Evolutionary conservation across 164 flowering plant genomes (phyloP), one percentile per base, ranked within the genome.

Genomic region (Houttuynia cordata): DNA sequence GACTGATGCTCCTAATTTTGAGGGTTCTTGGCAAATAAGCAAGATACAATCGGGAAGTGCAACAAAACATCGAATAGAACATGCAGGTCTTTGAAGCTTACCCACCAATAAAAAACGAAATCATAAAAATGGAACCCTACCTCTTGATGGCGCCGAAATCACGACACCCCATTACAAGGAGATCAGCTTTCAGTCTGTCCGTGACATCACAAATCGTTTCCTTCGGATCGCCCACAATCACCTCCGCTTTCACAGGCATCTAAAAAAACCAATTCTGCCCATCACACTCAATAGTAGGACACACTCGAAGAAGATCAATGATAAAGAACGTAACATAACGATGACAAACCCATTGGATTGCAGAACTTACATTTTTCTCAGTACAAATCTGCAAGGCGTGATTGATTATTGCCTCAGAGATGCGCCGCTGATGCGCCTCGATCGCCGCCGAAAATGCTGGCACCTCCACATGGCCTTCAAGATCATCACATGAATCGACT

Each of bases 381-480:
- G 83, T 34, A 64, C 86, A 83, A 59, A 90, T 80, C 68, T 71
- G 21, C 64, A 81, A 41, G 53, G 93, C 95, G 40, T 82, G 89
- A 52, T 70, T 73, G 7, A 90, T 20, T 10, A 90, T 75, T 37
- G 91, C 95, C 39, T 79, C 75, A 12, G 85, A 68, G 60, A 90
- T 83, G 13, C 90, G 74, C 68, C 51, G 62, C 78, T 87, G 93
- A 62, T 90, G 95, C 41, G 88, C 81, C 69, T 87, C 85, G 55
- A 90, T 81, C 15, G 95, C 97, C n/a, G 83, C 87, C 12, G 78
- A 56, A 66, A 87, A 80, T 8, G 97, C 97, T 20, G 95, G 97
- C 49, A 87, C 95, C 76, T 81, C 93, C 62, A 83, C 9, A 63
- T 75, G 68, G 67, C 68, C 91, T 83, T n/a, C 14, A 61, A 51